Evolutionary conservation across 1,284 basidiomycete genomes (phyloP), one percentile per base, ranked within the genome.

Genomic region (Ganoderma resinaceum): DNA sequence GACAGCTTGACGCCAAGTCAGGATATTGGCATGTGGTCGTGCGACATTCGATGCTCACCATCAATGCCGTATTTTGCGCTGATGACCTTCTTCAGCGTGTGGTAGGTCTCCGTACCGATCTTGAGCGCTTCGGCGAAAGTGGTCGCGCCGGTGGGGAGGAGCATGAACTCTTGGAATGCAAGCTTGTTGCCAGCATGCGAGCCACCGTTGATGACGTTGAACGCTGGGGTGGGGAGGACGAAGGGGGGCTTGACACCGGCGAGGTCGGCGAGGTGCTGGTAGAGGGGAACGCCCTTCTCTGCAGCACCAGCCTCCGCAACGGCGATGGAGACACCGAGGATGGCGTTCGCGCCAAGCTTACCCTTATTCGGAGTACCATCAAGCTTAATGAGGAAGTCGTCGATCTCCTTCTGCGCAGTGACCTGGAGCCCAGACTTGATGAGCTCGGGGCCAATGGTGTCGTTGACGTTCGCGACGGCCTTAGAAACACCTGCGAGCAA

Each of bases 161-260:
- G 90, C 98, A 99, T 99, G 88, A 99, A 99, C 86, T 99, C 98
- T 86, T 99, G 96, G 95, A 99, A 97, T 67, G 98, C 96, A 74
- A 99, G 94, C 82, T 97, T 96, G 90, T 99, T 99, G 69, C 98
- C 98, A 69, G 98, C 98, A 83, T 99, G 98, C 74, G 96, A 98
- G 74, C 98, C 98, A 84, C 98, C 98, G 86, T 99, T 99, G 89
- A 99, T 99, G 79, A 99, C 98, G 84, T 99, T 99, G 90, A 98
- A 96, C 70, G 95, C 91, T 65, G 96, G 98, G 80, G 83, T 87
- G 76, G 97, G 97, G 77, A 98, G 92, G 69, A 95, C 86, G 84
- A 93, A 99, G 59, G 97, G 97, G 69, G 94, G 87, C 83, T 95
- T 95, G 83, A 98, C 89, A 76, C 97, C 96, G 70, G 97, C 95